These are phyloP conservation scores for Pseudopediastrum boryanum DNA, from an alignment of 139 green algal genomes.

Conservation along the genomic window DNA sequence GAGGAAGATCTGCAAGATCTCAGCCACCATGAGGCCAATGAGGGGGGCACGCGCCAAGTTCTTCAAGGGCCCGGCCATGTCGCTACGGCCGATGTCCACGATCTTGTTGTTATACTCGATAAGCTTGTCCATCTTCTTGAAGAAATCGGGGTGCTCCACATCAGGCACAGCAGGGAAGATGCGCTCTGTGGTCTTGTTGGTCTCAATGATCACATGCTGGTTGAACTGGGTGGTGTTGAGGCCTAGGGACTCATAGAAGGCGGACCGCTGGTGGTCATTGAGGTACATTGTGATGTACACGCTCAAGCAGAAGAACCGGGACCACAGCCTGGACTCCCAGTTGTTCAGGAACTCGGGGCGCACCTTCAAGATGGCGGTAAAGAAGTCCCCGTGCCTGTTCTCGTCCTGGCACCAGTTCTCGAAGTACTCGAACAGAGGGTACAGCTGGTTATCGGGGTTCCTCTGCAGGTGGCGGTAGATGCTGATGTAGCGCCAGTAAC, in stretches of 20 bases:
- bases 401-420: conserved; percentile 99
- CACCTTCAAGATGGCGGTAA: conserved; percentile 65
- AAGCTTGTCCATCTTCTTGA: conserved; percentile 81
- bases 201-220: conserved; percentile 97
- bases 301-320: conserved; percentile 97
- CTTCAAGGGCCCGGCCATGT: conserved; percentile 77
- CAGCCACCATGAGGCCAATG: conserved; percentile 78
- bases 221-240: conserved; percentile 92
- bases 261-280: conserved; percentile 91
- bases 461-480: conserved; percentile 72
- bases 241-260: conserved; percentile 94
- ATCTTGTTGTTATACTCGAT: conserved; percentile 82
- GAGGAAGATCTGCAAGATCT: conserved; percentile 86
- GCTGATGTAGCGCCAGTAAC: conserved; percentile 95
- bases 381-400: conserved; percentile 75
- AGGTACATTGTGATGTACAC: conserved; percentile 99
- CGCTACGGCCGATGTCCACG: conserved; percentile 63
- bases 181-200: conserved; percentile 93
- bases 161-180: conserved; percentile 95
- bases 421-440: conserved; percentile 99
- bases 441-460: conserved; percentile 98
- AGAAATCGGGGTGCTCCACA: conserved; percentile 90
- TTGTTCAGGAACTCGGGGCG: conserved; percentile 83
- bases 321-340: conserved; percentile 82
- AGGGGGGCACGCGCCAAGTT: conserved; percentile 74